Percentiles rank a stretch among this genome's conserved stretches.
Evolutionary conservation across 1,284 basidiomycete genomes (phyloP).

Genomic region (Tilletiopsis washingtonensis): DNA sequence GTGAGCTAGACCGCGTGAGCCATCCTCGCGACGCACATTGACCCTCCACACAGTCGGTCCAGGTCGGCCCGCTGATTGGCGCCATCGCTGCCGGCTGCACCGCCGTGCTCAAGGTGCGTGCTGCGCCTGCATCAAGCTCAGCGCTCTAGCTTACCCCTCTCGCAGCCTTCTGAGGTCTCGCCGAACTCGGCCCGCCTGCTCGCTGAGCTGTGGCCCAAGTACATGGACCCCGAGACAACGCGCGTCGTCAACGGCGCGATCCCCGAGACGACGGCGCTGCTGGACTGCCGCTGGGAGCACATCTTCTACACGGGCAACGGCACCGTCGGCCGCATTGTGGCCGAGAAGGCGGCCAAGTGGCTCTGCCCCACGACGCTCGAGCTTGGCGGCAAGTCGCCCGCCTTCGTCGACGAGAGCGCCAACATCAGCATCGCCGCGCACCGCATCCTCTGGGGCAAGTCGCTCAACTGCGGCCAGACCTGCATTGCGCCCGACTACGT

Average conservation of each 20-base stretch:
- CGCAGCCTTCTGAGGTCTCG: slow-evolving; percentile 71
- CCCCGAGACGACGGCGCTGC: slow-evolving; percentile 65
- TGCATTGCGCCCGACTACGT: slow-evolving; percentile 67
- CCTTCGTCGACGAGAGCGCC: slow-evolving; percentile 63
- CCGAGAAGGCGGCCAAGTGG: slow-evolving; percentile 73
- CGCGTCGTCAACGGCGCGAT: slow-evolving; percentile 69
- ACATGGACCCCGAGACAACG: slow-evolving; percentile 67
- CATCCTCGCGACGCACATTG: too few species aligned
- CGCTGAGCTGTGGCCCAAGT: slow-evolving; percentile 67
- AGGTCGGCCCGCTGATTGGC: slow-evolving; percentile 48
- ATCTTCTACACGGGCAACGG: slow-evolving; percentile 57
- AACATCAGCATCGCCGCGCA: slow-evolving; percentile 49
- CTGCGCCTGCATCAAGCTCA: too few species aligned
- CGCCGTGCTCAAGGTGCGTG: slow-evolving; percentile 48
- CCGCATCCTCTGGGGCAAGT: slow-evolving; percentile 72
- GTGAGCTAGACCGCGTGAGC: too few species aligned
- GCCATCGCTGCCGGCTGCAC: slow-evolving; percentile 50
- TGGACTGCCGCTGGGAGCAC: slow-evolving; percentile 78
- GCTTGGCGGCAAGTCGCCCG: slow-evolving; percentile 75
- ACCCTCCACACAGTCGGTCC: too few species aligned
- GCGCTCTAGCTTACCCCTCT: too few species aligned
- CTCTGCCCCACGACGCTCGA: slow-evolving; percentile 74
- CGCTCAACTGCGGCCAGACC: slow-evolving; percentile 56
- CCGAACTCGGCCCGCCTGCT: slow-evolving; percentile 62
- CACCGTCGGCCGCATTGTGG: slow-evolving; percentile 67